Evolutionary conservation across 306 rosid species (phyloP).

Genomic region (cucumber (Cucumis sativus)): Cucumber_9930_V3 NC_026657.2:13085001-13085500

Average conservation of each 20-base stretch:
- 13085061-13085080: slow-evolving; percentile 50
- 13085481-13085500: slow-evolving; percentile 19
- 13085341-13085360: slow-evolving; percentile 16
- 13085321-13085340: slow-evolving; percentile 15
- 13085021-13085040: slow-evolving; percentile 28
- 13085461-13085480: slow-evolving; percentile 12
- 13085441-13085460: slow-evolving; percentile 30
- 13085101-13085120: neutral
- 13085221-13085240: slow-evolving; percentile 48
- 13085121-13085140: neutral
- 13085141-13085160: neutral
- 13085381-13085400: neutral
- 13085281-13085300: slow-evolving; percentile 54
- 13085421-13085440: neutral
- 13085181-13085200: neutral
- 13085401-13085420: neutral
- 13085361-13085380: slow-evolving; percentile 17
- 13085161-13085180: neutral
- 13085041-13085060: slow-evolving; percentile 24
- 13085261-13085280: slow-evolving; percentile 50
- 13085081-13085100: slow-evolving; percentile 31
- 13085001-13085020: slow-evolving; percentile 33
- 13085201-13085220: neutral
- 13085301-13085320: slow-evolving; percentile 36
- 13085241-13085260: slow-evolving; percentile 18